Percentiles rank a stretch among this genome's conserved stretches.
Evolutionary conservation across 306 rosid genomes (phyloP).

Genomic region (Ormosia emarginata): DNA sequence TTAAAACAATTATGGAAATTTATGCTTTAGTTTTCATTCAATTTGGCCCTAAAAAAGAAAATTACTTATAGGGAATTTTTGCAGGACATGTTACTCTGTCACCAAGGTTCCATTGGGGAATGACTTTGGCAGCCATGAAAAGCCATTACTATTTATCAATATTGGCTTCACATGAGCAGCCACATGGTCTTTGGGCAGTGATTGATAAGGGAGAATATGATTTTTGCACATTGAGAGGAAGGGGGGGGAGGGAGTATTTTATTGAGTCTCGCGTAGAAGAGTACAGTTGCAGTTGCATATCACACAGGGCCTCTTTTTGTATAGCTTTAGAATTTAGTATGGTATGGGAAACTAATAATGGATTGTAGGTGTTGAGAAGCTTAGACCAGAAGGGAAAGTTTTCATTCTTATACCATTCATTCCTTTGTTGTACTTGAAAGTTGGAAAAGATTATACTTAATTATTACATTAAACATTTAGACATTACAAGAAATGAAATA

Average conservation of each 20-base stretch:
- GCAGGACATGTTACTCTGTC: not conserved
- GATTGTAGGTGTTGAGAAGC: no score
- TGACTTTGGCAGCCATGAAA: slow-evolving; percentile 45
- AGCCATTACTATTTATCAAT: slow-evolving; percentile 31
- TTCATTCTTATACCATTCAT: no score
- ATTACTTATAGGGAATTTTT: no score
- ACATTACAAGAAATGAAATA: no score
- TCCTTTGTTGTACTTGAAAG: no score
- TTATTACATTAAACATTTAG: no score
- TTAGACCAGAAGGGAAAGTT: no score
- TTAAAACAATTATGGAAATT: no score
- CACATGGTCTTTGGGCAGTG: slow-evolving; percentile 47
- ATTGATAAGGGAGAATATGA: slow-evolving; percentile 30
- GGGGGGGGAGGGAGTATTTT: slow-evolving; percentile 30
- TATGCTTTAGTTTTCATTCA: no score
- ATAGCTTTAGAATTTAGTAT: not conserved
- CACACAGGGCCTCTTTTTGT: slow-evolving; percentile 46
- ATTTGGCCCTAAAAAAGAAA: no score
- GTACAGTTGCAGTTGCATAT: slow-evolving; percentile 32
- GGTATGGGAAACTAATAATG: no score
- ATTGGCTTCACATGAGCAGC: slow-evolving; percentile 44
- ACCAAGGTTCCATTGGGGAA: slow-evolving; percentile 3
- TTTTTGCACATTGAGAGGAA: slow-evolving; percentile 9
- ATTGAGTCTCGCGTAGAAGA: slow-evolving; percentile 43
- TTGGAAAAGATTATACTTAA: no score